Evolutionary conservation across 768 basidiomycete genomes (phyloP).

Genomic region (Calocera cornea): DNA sequence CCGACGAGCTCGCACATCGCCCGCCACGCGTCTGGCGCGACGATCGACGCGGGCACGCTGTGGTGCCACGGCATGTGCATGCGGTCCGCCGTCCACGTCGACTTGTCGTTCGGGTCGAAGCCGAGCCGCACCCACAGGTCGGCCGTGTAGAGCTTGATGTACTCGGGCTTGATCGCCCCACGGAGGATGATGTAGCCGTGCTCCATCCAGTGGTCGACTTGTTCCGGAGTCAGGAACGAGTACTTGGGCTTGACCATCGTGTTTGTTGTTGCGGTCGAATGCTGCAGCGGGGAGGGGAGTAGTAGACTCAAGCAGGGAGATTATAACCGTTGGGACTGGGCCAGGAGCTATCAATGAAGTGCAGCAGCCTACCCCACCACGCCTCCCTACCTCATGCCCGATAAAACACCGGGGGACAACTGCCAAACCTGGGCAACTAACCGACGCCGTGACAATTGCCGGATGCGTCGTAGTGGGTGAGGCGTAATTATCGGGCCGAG

Average conservation of each 20-base stretch:
- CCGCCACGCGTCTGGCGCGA: conserved; percentile 43
- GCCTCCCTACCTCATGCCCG: too few species aligned
- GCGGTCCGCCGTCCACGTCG: conserved; percentile 37
- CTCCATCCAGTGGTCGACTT: conserved; percentile 42
- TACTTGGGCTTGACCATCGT: not conserved
- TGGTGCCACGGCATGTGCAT: conserved; percentile 43
- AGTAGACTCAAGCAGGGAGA: too few species aligned
- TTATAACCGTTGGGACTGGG: too few species aligned
- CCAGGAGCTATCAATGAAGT: too few species aligned
- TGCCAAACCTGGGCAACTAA: too few species aligned
- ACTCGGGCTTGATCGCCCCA: conserved; percentile 38
- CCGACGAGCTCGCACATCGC: conserved; percentile 51
- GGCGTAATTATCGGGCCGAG: too few species aligned
- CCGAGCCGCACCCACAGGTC: conserved; percentile 20
- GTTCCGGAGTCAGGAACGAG: conserved; percentile 20
- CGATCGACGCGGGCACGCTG: conserved; percentile 33
- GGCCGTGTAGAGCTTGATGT: not conserved
- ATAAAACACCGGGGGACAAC: too few species aligned
- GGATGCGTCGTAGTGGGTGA: too few species aligned
- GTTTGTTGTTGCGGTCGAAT: not conserved
- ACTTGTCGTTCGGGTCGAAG: conserved; percentile 37
- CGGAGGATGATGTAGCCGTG: conserved; percentile 42
- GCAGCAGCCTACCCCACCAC: too few species aligned
- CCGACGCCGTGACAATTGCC: too few species aligned
- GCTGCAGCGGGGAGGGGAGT: too few species aligned